Percentiles rank a stretch among this genome's conserved stretches.
These are phyloP conservation scores for Xylaria arbuscula DNA, from an alignment of 2,329 filamentous ascomycete species.

Conservation along the genomic window DNA sequence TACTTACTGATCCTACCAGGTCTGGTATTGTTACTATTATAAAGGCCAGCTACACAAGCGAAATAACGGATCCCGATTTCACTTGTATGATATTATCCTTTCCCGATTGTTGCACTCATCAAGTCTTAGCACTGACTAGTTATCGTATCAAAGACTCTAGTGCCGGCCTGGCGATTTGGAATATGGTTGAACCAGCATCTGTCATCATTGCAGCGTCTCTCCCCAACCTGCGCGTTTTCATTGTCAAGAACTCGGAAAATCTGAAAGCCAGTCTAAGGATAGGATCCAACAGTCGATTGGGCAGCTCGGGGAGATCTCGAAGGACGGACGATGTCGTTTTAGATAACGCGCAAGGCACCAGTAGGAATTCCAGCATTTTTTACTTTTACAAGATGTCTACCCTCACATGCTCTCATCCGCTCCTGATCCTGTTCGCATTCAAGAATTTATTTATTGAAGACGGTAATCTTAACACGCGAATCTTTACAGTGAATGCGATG, in stretches of 20 bases:
- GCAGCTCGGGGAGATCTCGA: neutral
- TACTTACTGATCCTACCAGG: conserved; percentile 23
- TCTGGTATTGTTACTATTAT: conserved; percentile 34
- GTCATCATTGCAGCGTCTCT: conserved; percentile 35
- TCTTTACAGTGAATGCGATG: conserved; percentile 20
- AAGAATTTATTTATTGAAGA: neutral
- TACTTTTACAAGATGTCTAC: neutral
- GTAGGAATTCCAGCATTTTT: neutral
- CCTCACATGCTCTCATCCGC: neutral
- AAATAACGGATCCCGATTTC: conserved; percentile 30
- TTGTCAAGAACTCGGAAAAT: conserved; percentile 20
- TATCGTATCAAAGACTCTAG: conserved; percentile 19
- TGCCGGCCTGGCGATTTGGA: conserved; percentile 30
- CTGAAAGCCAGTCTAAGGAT: conserved; percentile 22
- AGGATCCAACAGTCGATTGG: conserved; percentile 12
- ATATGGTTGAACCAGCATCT: conserved; percentile 30
- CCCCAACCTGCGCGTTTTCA: conserved; percentile 35
- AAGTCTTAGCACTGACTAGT: neutral
- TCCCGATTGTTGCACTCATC: neutral
- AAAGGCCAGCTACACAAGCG: conserved; percentile 19
- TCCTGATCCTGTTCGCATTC: neutral
- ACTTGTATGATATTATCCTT: conserved; percentile 31
- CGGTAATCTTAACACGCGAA: neutral
- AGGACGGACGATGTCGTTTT: conserved; percentile 20
- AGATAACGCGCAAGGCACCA: conserved; percentile 27